Evolutionary conservation across 1,139 yeast genomes (phyloP).

Genomic region (Nakaseomyces sp.): DNA sequence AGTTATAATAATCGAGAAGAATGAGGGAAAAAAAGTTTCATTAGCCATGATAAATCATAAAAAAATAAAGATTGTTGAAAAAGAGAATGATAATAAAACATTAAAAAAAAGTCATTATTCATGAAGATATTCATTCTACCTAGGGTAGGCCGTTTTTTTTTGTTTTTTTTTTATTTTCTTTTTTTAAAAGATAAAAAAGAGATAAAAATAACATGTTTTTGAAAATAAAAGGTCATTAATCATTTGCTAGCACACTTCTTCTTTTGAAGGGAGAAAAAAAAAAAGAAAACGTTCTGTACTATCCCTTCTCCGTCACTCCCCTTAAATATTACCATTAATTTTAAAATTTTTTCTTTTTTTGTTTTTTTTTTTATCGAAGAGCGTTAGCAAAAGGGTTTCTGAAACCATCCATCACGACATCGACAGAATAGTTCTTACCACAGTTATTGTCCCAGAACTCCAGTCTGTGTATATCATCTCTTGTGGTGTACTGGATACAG

Average conservation of each 20-base stretch:
- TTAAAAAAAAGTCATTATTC: not conserved
- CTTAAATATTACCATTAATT: no score
- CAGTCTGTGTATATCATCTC: slow-evolving; percentile 17
- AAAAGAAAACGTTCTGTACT: no score
- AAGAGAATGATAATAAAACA: not conserved
- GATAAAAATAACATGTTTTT: no score
- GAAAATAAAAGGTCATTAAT: no score
- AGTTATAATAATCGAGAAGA: no score
- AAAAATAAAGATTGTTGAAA: not conserved
- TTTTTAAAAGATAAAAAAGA: no score
- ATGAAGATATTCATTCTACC: no score
- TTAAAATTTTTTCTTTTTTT: no score
- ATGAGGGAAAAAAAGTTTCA: no score
- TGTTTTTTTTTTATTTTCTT: not conserved
- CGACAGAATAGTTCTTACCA: slow-evolving; percentile 26
- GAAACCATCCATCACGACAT: slow-evolving; percentile 23
- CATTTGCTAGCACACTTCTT: not conserved
- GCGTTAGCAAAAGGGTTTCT: slow-evolving; percentile 19
- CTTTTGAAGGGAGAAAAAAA: no score
- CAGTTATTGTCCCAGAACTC: slow-evolving; percentile 31
- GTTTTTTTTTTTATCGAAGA: not conserved
- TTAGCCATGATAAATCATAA: no score
- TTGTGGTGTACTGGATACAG: slow-evolving; percentile 26
- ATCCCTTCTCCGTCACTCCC: no score
- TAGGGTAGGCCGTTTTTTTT: not conserved